Percentiles rank a stretch among this genome's conserved stretches.
Evolutionary conservation across 805 yeast species (phyloP).

Genomic region (Yamadazyma takamatsuzukensis): DNA sequence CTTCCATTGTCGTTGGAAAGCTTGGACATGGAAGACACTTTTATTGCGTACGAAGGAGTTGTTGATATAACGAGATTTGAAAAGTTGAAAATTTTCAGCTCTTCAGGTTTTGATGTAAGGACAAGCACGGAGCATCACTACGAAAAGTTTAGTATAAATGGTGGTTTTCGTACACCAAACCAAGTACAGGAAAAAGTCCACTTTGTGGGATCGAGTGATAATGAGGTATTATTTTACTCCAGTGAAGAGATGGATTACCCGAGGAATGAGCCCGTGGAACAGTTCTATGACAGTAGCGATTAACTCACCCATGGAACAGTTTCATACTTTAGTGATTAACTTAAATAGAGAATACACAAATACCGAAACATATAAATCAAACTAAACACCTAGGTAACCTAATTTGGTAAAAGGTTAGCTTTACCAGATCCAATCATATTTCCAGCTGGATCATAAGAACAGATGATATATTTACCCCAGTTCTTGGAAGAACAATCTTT

Average conservation of each 20-base stretch:
- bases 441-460: conserved; percentile 75
- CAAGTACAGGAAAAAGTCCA: no score
- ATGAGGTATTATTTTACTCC: no score
- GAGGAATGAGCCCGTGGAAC: no score
- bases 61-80: conserved; percentile 3
- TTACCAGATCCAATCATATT: conserved; percentile 49
- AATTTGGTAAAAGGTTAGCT: conserved; percentile 12
- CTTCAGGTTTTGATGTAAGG: conserved; percentile 3
- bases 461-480: conserved; percentile 60
- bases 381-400: neutral
- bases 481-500: conserved; percentile 48
- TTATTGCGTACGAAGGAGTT: neutral
- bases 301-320: no score
- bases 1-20: conserved; percentile 1
- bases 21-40: conserved; percentile 1
- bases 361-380: neutral
- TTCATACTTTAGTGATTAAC: no score
- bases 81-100: conserved; percentile 1
- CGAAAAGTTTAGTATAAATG: no score
- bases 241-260: no score
- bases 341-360: neutral
- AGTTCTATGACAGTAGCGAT: no score
- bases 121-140: no score
- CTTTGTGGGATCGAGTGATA: no score
- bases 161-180: no score